Conservation (phyloP, 2,329 filamentous ascomycete genomes). For the Phyllosticta citribraziliensis region DNA sequence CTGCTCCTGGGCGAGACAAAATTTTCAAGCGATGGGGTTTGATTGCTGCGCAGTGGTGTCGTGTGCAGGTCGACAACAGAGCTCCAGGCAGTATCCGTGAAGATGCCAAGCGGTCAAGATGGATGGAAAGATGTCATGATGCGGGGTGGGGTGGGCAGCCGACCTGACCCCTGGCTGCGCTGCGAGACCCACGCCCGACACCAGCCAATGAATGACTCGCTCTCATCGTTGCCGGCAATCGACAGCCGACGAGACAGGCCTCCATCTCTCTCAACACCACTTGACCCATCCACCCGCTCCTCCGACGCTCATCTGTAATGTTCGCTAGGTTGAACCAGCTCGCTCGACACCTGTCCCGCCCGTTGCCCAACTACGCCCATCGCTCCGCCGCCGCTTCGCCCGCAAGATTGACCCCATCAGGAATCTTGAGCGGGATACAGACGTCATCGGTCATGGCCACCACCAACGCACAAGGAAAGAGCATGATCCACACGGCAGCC, state of each 20-base stretch:
- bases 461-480: slow-evolving; percentile 42
- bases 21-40: not conserved
- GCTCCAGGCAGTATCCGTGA: no score
- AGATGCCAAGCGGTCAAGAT: no score
- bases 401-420: slow-evolving; percentile 18
- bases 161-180: not conserved
- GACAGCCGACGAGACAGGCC: not conserved
- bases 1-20: slow-evolving; percentile 1
- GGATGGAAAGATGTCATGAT: not conserved
- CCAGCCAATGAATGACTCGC: not conserved
- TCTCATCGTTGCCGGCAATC: not conserved
- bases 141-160: slow-evolving; percentile 2
- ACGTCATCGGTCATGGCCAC: slow-evolving; percentile 36
- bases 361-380: slow-evolving; percentile 49
- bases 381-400: slow-evolving; percentile 29
- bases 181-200: no score
- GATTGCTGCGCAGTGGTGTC: not conserved
- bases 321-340: slow-evolving; percentile 66
- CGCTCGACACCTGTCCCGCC: slow-evolving; percentile 58
- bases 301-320: slow-evolving; percentile 41
- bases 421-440: slow-evolving; percentile 25
- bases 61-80: not conserved
- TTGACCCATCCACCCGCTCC: not conserved
- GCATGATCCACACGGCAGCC: slow-evolving; percentile 77
- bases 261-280: not conserved